Percentiles rank a stretch among this genome's conserved stretches.
Conservation (phyloP, 371 early-diverging fungal species). For the Polyrhizophydium stewartii region DNA sequence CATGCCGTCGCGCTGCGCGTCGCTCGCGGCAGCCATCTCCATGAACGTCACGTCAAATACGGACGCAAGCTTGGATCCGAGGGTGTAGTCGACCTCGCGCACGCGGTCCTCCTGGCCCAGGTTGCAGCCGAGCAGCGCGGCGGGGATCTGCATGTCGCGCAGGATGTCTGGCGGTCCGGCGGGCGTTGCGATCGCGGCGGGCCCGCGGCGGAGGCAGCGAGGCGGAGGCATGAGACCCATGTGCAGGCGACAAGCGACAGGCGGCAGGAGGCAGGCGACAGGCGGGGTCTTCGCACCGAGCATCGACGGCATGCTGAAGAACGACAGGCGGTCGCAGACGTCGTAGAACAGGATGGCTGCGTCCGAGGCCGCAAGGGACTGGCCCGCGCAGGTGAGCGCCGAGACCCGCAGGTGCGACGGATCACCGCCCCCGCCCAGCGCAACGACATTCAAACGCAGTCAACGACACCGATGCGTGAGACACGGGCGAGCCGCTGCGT, state of each 20-base stretch:
- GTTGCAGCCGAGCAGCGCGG: slow-evolving; percentile 17
- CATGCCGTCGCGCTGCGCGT: neutral
- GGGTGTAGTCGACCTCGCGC: slow-evolving; percentile 16
- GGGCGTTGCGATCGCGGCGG: neutral
- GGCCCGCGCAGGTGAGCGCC: too few relatives aligned
- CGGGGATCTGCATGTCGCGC: slow-evolving; percentile 8
- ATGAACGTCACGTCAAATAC: slow-evolving; percentile 17
- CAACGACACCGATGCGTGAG: too few relatives aligned
- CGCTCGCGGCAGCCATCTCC: neutral
- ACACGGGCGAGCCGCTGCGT: too few relatives aligned
- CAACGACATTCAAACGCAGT: too few relatives aligned
- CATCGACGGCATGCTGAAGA: slow-evolving; percentile 15
- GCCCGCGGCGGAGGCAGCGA: neutral
- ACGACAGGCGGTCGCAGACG: slow-evolving; percentile 12
- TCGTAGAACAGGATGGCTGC: slow-evolving; percentile 21
- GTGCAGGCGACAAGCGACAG: too few relatives aligned
- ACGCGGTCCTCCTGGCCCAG: neutral
- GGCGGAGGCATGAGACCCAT: neutral
- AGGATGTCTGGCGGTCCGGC: slow-evolving; percentile 3
- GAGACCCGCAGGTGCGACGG: too few relatives aligned
- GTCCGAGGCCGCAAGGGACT: neutral
- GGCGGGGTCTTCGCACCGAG: too few relatives aligned
- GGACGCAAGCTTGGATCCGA: slow-evolving; percentile 16
- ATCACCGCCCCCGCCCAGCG: too few relatives aligned
- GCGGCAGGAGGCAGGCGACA: too few relatives aligned